These are phyloP conservation scores for Yamadazyma olivae DNA, from an alignment of 805 yeast species.

Conservation along the genomic window DNA sequence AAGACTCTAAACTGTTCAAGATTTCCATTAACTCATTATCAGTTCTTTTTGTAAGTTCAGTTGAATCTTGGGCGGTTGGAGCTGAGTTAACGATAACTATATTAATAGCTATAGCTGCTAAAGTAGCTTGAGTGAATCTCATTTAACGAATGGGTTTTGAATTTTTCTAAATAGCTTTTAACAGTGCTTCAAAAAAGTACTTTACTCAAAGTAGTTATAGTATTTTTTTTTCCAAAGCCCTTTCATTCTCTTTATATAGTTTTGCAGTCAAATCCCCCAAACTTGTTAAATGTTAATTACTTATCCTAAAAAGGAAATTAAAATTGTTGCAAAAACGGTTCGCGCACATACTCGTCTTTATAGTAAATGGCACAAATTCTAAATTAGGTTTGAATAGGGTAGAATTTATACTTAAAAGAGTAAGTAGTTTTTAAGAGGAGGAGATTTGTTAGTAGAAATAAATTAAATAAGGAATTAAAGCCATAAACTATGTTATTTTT, in stretches of 20 bases:
- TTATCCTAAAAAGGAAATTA: constrained; percentile 2
- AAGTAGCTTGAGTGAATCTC: constrained; percentile 14
- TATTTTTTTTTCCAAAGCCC: no score
- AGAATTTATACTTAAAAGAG: constrained; percentile 2
- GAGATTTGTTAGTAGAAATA: no score
- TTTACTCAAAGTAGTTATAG: no score
- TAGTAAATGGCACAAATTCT: no score
- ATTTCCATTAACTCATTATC: constrained; percentile 16
- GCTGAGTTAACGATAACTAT: constrained; percentile 12
- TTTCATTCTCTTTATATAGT: background rate
- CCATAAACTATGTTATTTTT: no score
- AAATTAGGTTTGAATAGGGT: no score
- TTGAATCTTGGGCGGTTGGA: constrained; percentile 10
- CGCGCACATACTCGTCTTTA: no score
- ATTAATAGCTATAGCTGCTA: constrained; percentile 9
- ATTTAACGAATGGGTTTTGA: constrained; percentile 14
- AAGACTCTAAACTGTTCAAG: constrained; percentile 20
- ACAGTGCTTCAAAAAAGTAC: background rate
- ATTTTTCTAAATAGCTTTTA: no score
- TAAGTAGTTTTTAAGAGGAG: constrained; percentile 2
- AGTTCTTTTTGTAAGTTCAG: constrained; percentile 14
- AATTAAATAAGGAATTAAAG: no score
- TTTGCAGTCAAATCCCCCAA: background rate
- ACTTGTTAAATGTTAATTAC: background rate
- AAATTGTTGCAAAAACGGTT: no score